These are phyloP conservation scores for Citrus mangshanensis DNA, from an alignment of 345 rosid genomes.

Conservation along the genomic window DNA sequence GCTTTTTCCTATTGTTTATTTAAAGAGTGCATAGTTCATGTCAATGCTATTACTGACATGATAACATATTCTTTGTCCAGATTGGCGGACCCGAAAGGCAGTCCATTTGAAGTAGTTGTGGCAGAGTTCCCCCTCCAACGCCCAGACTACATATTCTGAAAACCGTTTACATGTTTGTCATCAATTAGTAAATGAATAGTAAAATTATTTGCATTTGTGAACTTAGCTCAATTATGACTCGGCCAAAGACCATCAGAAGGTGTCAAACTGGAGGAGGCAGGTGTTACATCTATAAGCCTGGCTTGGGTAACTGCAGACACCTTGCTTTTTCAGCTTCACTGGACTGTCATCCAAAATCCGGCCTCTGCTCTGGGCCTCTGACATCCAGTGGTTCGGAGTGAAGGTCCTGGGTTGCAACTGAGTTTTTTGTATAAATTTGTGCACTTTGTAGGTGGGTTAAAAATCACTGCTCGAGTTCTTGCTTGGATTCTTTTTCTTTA, in stretches of 20 bases:
- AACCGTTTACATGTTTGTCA: background rate
- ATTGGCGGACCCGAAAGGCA: slow-evolving; percentile 52
- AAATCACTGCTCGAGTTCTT: background rate
- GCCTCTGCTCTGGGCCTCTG: too few relatives aligned
- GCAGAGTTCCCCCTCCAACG: slow-evolving; percentile 47
- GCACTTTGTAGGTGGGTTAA: background rate
- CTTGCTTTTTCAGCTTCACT: background rate
- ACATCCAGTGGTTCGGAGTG: background rate
- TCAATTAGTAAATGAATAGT: background rate
- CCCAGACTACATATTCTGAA: slow-evolving; percentile 74
- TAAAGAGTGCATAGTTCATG: background rate
- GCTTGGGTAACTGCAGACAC: background rate
- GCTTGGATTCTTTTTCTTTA: background rate
- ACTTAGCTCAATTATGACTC: background rate
- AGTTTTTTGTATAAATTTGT: background rate
- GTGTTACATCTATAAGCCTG: background rate
- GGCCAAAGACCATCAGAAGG: background rate
- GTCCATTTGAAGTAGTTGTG: slow-evolving; percentile 59
- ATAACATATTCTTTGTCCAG: slow-evolving; percentile 29
- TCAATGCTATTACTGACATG: background rate
- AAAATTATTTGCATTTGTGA: background rate
- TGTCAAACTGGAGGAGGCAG: background rate
- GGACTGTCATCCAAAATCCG: background rate
- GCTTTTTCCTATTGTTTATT: background rate
- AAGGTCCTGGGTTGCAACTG: background rate